Percentiles rank a stretch among this genome's conserved stretches.
These are phyloP conservation scores for Ganoderma meredithae DNA, from an alignment of 1,284 basidiomycete species.

Conservation along the genomic window DNA sequence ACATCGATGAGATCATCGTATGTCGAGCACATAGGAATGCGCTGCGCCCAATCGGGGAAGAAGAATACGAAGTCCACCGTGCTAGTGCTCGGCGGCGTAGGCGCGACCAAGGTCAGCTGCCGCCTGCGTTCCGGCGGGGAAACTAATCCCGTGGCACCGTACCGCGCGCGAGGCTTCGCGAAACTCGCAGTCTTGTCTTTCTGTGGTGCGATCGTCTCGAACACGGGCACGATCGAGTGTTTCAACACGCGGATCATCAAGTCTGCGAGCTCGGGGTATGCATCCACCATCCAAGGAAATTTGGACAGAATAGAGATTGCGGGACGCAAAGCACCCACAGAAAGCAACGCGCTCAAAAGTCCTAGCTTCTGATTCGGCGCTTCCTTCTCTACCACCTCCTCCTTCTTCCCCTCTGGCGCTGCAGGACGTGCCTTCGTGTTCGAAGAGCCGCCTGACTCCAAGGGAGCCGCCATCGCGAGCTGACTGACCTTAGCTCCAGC, in stretches of 20 bases:
- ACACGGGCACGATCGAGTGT: conserved; percentile 73
- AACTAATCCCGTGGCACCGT: conserved; percentile 61
- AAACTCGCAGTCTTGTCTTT: conserved; percentile 69
- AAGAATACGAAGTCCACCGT: conserved; percentile 86
- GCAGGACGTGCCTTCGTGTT: conserved; percentile 37
- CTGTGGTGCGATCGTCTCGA: conserved; percentile 58
- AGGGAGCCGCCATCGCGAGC: conserved; percentile 88
- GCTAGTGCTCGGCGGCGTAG: conserved; percentile 78
- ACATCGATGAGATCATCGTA: conserved; percentile 77
- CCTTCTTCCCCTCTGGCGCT: conserved; percentile 54
- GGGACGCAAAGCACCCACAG: conserved; percentile 84
- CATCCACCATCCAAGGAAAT: conserved; percentile 88
- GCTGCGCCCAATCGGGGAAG: conserved; percentile 83
- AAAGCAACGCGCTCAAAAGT: conserved; percentile 82
- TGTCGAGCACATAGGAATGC: conserved; percentile 70
- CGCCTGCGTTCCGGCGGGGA: conserved; percentile 62
- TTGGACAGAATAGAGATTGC: conserved; percentile 82
- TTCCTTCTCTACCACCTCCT: conserved; percentile 53
- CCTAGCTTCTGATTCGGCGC: conserved; percentile 84
- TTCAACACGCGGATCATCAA: conserved; percentile 80
- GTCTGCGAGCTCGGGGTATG: conserved; percentile 86
- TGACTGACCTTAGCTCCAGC: conserved; percentile 79
- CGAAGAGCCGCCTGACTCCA: conserved; percentile 61
- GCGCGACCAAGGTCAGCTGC: conserved; percentile 72
- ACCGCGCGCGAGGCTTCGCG: conserved; percentile 66